Evolutionary conservation across 305 asterid species (phyloP).

Genomic region (Petunia hybrid): DNA sequence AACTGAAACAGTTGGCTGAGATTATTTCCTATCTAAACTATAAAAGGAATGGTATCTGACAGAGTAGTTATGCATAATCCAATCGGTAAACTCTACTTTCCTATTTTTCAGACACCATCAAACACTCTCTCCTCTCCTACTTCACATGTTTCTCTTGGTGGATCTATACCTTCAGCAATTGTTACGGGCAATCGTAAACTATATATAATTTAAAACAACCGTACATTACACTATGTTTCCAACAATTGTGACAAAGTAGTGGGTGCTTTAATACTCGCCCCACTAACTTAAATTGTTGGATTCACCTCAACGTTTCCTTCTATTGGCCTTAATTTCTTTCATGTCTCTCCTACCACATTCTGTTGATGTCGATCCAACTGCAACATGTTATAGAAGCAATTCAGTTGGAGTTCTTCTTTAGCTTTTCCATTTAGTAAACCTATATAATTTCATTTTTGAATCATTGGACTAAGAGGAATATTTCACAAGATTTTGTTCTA

Average conservation of each 20-base stretch:
- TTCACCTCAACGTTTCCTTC: neutral
- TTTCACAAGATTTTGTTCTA: neutral
- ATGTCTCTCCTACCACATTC: neutral
- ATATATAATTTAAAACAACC: neutral
- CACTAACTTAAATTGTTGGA: neutral
- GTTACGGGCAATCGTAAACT: neutral
- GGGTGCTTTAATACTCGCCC: neutral
- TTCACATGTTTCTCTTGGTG: conserved; percentile 12
- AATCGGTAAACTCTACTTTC: neutral
- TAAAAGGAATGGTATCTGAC: neutral
- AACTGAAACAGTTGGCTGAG: neutral
- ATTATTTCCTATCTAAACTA: neutral
- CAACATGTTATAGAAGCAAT: neutral
- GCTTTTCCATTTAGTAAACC: neutral
- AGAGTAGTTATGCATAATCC: conserved; percentile 1
- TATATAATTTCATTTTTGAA: neutral
- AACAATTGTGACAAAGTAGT: neutral
- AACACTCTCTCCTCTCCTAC: neutral
- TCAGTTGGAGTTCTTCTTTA: neutral
- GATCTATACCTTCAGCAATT: neutral
- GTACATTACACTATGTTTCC: neutral
- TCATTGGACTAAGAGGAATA: neutral
- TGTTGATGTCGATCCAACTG: neutral
- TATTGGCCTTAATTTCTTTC: neutral
- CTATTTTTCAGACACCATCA: conserved; percentile 14